phyloP scores from a whole-genome alignment of 257 asterid genomes.

The Cynanchum wilfordii region DNA sequence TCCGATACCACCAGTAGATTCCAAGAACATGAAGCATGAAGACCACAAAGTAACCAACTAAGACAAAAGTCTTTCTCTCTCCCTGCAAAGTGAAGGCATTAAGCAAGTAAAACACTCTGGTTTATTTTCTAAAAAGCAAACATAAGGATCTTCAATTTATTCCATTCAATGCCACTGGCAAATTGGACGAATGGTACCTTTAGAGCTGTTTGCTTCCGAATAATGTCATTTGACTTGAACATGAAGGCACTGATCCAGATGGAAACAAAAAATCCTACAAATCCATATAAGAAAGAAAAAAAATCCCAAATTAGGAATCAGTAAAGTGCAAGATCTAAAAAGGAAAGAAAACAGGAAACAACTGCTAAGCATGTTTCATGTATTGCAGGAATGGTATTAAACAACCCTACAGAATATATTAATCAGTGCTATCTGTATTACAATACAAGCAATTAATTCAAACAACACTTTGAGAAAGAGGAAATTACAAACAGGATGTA shows the following conservation, averaged over 20 bases:
- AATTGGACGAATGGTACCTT: conserved; percentile 41
- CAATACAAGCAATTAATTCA: not conserved
- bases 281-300: conserved; percentile 13
- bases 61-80: conserved; percentile 66
- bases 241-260: conserved; percentile 71
- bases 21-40: conserved; percentile 62
- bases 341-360: not conserved
- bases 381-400: not conserved
- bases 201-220: conserved; percentile 89
- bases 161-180: not conserved
- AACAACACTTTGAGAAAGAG: not conserved
- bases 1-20: conserved; percentile 76
- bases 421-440: not conserved
- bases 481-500: not conserved
- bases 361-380: not conserved
- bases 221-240: conserved; percentile 83
- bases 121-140: not conserved
- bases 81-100: conserved; percentile 52
- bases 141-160: not conserved
- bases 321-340: not conserved
- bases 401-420: not conserved
- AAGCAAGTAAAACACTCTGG: not conserved
- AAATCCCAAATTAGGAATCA: not conserved
- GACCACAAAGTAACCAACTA: conserved; percentile 47
- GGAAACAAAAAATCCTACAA: conserved; percentile 70